Evolutionary conservation across 768 basidiomycete species (phyloP).

Genomic region (Kwoniella botswanensis): DNA sequence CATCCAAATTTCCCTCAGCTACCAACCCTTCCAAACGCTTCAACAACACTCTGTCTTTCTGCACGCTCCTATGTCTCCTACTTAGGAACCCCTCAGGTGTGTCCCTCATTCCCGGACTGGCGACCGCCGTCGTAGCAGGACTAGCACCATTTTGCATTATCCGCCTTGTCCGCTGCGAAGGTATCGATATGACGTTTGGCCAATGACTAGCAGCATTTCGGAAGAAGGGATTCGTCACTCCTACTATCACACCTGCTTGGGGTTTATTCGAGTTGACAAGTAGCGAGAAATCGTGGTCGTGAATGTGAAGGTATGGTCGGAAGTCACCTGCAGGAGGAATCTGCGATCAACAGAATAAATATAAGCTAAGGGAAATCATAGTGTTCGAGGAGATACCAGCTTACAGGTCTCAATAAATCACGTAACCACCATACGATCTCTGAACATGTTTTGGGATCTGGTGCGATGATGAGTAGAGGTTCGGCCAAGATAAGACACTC

Average conservation of each 20-base stretch:
- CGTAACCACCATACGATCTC: constrained; percentile 91
- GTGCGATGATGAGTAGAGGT: constrained; percentile 80
- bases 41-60: constrained; percentile 77
- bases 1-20: constrained; percentile 53
- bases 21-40: constrained; percentile 68
- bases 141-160: constrained; percentile 18
- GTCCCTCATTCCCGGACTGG: constrained; percentile 34
- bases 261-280: constrained; percentile 75
- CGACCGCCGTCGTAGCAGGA: constrained; percentile 2
- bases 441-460: constrained; percentile 75
- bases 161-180: constrained; percentile 25
- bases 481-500: constrained; percentile 91
- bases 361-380: background rate
- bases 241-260: constrained; percentile 55
- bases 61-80: constrained; percentile 76
- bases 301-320: constrained; percentile 94
- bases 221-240: constrained; percentile 59
- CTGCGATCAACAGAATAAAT: constrained; percentile 58
- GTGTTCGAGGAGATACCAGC: constrained; percentile 34
- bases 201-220: constrained; percentile 58
- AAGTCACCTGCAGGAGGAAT: constrained; percentile 83
- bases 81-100: constrained; percentile 54
- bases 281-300: constrained; percentile 78
- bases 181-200: constrained; percentile 58
- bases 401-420: constrained; percentile 81